Base-by-base conservation (phyloP, 805 yeast species). In the Candida ipomoeae region DNA sequence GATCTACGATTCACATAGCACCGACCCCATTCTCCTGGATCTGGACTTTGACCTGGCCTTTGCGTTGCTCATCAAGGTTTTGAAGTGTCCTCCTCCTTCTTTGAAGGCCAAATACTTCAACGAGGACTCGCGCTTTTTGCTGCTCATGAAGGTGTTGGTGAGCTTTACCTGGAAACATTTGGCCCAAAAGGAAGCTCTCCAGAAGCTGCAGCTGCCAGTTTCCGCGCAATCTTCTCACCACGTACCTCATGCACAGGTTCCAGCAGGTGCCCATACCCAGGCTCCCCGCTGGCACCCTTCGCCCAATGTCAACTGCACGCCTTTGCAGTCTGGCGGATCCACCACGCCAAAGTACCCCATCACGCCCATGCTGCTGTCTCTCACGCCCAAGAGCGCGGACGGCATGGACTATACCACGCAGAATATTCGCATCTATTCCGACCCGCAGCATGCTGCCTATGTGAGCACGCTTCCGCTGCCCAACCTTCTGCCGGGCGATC, bases 81-180 rank as follows among this genome's bases (percentile, higher is more conserved):
- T 73, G 53, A 71, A 73, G 50, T 68, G 72, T 52, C 77, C 77
- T 6, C 82, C 82, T 33, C 72, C 75, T 35, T 69, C 78, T 15
- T 63, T 77, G 53, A 74, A 73, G 59, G 59, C 68, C 46, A 78
- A 75, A 61, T 78, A 75, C 60, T 74, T 73, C 58, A 64, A 66
- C 53, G 70, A 70, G 36, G 61, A 58, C 40, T 64, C 67, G 42
- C 70, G 69, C 52, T 65, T 65, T 56, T 62, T 67, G 46, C 61
- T 62, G 45, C 64, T 70, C 53, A 73, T 73, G 78, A 65, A 62
- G 50, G 55, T 63, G 32, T 56, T 73, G 55, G 64, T 70, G 38
- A 60, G 61, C 32, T 66, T 63, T 49, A 67, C 72, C 40, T 66
- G 67, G 51, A 57, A 59, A 31, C 63, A 61, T 37, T 60, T 65